phyloP scores from a whole-genome alignment of 768 basidiomycete genomes.

The Coprinellus micaceus region DNA sequence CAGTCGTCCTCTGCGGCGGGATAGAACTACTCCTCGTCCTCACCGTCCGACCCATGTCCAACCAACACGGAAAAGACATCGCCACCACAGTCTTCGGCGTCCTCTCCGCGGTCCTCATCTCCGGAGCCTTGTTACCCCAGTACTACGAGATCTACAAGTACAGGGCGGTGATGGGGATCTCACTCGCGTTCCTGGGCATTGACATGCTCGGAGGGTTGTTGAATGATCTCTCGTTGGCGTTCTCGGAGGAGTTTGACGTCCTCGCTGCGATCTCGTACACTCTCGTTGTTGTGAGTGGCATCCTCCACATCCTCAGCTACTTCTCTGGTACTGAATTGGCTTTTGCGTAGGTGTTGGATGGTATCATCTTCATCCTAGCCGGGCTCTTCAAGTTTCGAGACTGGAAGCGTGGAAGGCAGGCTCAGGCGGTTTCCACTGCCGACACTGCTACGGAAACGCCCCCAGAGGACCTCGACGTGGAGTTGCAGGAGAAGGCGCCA shows the following conservation, averaged over 20 bases:
- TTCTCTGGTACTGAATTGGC: background rate
- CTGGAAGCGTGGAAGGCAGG: constrained; percentile 24
- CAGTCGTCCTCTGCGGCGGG: constrained; percentile 45
- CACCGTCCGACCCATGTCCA: constrained; percentile 44
- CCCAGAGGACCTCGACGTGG: background rate
- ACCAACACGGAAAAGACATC: constrained; percentile 25
- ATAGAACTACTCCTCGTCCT: constrained; percentile 61
- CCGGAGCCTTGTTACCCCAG: constrained; percentile 52
- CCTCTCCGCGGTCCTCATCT: constrained; percentile 53
- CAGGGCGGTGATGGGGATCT: constrained; percentile 64
- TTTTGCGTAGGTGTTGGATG: constrained; percentile 51
- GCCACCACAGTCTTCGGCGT: constrained; percentile 60
- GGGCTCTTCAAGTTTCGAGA: constrained; percentile 48
- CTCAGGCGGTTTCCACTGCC: constrained; percentile 10
- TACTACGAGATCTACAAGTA: constrained; percentile 72
- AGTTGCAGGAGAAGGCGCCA: background rate
- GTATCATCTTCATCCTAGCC: constrained; percentile 55
- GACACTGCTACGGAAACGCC: background rate
- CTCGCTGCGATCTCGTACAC: constrained; percentile 61
- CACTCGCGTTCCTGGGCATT: constrained; percentile 62
- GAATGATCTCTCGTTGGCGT: constrained; percentile 64
- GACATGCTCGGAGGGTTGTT: constrained; percentile 72
- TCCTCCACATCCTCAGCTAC: background rate
- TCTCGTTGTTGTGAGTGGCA: constrained; percentile 51
- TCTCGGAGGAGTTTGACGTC: constrained; percentile 59